Evolutionary conservation across 305 asterid genomes (phyloP).

Genomic region (Fraxinus ornus): DNA sequence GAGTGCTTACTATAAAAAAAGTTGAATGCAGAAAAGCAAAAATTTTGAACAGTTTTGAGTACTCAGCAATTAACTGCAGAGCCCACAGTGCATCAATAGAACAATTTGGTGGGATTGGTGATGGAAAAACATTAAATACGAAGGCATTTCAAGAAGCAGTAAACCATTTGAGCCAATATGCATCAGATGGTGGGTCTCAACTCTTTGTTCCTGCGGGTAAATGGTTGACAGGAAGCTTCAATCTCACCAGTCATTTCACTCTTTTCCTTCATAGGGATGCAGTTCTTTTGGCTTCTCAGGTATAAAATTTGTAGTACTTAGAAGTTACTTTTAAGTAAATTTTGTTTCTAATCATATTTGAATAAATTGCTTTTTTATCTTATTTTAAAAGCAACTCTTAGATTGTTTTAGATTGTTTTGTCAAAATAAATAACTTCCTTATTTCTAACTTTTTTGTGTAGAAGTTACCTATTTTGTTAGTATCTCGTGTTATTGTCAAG

Average conservation of each 20-base stretch:
- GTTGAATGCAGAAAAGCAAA: slow-evolving; percentile 39
- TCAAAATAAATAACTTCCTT: background rate
- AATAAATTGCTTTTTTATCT: background rate
- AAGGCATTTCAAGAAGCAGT: slow-evolving; percentile 47
- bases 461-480: background rate
- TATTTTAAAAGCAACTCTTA: background rate
- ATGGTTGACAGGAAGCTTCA: slow-evolving; percentile 64
- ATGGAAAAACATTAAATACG: slow-evolving; percentile 55
- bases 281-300: slow-evolving; percentile 62
- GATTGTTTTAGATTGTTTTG: no score
- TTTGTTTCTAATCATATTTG: background rate
- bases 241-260: slow-evolving; percentile 68
- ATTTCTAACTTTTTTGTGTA: background rate
- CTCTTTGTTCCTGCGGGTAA: slow-evolving; percentile 58
- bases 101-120: slow-evolving; percentile 61
- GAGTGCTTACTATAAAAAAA: slow-evolving; percentile 13
- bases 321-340: background rate
- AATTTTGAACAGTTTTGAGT: slow-evolving; percentile 28
- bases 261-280: slow-evolving; percentile 58
- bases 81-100: slow-evolving; percentile 52
- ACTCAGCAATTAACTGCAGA: slow-evolving; percentile 58
- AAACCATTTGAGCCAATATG: slow-evolving; percentile 39
- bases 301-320: background rate
- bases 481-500: background rate
- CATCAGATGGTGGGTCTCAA: slow-evolving; percentile 49